Conservation (phyloP, 2,329 filamentous ascomycete genomes). For the Alternaria burnsii region DNA sequence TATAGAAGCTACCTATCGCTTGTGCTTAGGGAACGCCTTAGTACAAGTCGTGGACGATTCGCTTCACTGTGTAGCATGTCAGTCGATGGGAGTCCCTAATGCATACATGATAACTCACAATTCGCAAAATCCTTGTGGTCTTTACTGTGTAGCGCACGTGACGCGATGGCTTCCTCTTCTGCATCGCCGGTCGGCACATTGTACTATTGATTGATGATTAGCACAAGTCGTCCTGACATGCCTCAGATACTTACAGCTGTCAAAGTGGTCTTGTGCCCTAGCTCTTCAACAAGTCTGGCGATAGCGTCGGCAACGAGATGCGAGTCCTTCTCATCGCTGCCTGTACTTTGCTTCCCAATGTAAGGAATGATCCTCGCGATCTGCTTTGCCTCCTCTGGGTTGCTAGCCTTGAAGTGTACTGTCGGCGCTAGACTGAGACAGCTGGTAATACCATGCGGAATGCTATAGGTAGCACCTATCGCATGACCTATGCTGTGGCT, state of each 20-base stretch:
- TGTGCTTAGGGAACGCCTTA: constrained; percentile 8
- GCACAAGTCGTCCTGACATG: not conserved
- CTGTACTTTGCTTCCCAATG: constrained; percentile 53
- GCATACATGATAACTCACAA: constrained; percentile 28
- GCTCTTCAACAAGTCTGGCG: constrained; percentile 53
- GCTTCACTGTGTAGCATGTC: constrained; percentile 36
- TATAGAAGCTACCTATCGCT: not conserved
- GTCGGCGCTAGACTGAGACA: constrained; percentile 64
- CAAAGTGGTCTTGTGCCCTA: constrained; percentile 53
- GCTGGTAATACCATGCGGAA: constrained; percentile 65
- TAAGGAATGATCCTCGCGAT: constrained; percentile 58
- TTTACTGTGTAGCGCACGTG: constrained; percentile 46
- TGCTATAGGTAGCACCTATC: constrained; percentile 63
- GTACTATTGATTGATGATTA: constrained; percentile 37
- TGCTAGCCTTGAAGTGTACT: constrained; percentile 61
- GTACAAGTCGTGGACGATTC: constrained; percentile 45
- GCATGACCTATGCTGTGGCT: constrained; percentile 61
- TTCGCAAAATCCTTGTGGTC: constrained; percentile 49
- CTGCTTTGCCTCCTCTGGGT: constrained; percentile 57
- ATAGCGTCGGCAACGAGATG: constrained; percentile 57
- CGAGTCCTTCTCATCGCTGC: constrained; percentile 56
- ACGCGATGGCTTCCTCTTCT: constrained; percentile 48
- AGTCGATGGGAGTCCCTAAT: not conserved
- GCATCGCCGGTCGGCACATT: constrained; percentile 47
- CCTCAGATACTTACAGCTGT: constrained; percentile 38